Evolutionary conservation across 2,329 filamentous ascomycete species (phyloP).

Genomic region (Aspergillus pseudoviridinutans): DNA sequence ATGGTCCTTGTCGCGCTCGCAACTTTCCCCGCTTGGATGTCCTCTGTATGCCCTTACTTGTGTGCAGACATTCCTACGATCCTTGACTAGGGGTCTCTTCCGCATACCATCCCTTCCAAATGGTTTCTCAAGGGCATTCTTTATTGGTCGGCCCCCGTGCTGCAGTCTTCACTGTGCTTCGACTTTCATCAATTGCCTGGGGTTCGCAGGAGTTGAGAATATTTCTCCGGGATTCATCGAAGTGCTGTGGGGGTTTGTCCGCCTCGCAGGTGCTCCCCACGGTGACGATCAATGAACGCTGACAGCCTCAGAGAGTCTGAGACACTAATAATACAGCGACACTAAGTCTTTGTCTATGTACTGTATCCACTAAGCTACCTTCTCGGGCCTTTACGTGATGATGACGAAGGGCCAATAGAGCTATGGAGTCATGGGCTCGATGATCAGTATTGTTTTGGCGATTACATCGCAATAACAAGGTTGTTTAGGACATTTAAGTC

Average conservation of each 20-base stretch:
- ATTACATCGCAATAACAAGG: not conserved
- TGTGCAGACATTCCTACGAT: constrained; percentile 5
- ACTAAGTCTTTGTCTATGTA: not conserved
- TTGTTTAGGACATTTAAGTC: not conserved
- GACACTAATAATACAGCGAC: not conserved
- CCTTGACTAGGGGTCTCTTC: constrained; percentile 13
- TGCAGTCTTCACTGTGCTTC: not conserved
- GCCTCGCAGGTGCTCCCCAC: not conserved
- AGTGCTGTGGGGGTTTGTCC: not conserved
- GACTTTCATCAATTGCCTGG: not conserved
- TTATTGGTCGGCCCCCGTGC: not conserved
- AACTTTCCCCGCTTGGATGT: not conserved
- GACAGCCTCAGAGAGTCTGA: not conserved
- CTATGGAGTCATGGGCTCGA: not conserved
- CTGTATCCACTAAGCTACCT: not conserved
- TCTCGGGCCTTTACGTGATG: not conserved
- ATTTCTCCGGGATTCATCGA: not conserved
- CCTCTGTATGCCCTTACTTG: constrained; percentile 8
- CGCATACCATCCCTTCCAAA: constrained; percentile 10
- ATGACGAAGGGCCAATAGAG: not conserved
- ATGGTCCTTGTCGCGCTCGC: not conserved
- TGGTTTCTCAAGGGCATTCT: not conserved
- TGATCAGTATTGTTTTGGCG: not conserved
- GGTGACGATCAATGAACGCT: not conserved
- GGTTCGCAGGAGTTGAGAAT: not conserved